Evolutionary conservation across 1,139 yeast species (phyloP).

Genomic region (Taphrina sp.): DNA sequence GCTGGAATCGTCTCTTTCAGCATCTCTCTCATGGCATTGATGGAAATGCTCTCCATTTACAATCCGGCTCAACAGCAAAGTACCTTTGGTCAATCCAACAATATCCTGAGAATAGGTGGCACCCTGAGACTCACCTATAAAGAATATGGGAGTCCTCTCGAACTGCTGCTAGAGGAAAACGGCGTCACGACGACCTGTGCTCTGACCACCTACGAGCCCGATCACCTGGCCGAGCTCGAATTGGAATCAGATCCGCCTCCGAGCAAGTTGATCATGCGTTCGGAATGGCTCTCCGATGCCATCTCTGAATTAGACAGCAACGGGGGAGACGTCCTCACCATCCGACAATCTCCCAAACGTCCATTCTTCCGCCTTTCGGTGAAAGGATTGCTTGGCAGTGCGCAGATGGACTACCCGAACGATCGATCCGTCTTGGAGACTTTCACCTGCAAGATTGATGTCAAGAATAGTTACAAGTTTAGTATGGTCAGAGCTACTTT

Average conservation of each 20-base stretch:
- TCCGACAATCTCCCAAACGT: slow-evolving; percentile 34
- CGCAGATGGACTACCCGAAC: slow-evolving; percentile 37
- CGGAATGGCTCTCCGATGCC: slow-evolving; percentile 36
- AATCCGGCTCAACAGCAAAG: slow-evolving; percentile 24
- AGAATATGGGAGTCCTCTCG: slow-evolving; percentile 36
- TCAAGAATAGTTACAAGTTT: slow-evolving; percentile 35
- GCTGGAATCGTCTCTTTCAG: slow-evolving; percentile 31
- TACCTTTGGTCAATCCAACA: slow-evolving; percentile 12
- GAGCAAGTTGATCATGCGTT: slow-evolving; percentile 36
- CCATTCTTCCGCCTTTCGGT: slow-evolving; percentile 33
- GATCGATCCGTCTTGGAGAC: slow-evolving; percentile 38
- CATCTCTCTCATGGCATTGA: slow-evolving; percentile 36
- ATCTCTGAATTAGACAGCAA: slow-evolving; percentile 37
- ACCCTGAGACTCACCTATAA: slow-evolving; percentile 34
- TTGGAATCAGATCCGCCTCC: slow-evolving; percentile 35
- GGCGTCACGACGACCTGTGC: slow-evolving; percentile 38
- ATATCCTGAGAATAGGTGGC: slow-evolving; percentile 33
- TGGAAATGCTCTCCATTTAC: slow-evolving; percentile 38
- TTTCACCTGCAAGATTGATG: slow-evolving; percentile 33
- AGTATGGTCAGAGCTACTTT: slow-evolving; percentile 35
- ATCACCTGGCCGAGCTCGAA: slow-evolving; percentile 33
- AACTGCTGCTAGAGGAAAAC: slow-evolving; percentile 38
- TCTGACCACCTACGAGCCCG: slow-evolving; percentile 37
- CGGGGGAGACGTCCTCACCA: slow-evolving; percentile 35
- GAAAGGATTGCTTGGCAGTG: slow-evolving; percentile 37